Base-by-base conservation (phyloP, 495 filamentous ascomycete species). In the Jackrogersella minutella region DNA sequence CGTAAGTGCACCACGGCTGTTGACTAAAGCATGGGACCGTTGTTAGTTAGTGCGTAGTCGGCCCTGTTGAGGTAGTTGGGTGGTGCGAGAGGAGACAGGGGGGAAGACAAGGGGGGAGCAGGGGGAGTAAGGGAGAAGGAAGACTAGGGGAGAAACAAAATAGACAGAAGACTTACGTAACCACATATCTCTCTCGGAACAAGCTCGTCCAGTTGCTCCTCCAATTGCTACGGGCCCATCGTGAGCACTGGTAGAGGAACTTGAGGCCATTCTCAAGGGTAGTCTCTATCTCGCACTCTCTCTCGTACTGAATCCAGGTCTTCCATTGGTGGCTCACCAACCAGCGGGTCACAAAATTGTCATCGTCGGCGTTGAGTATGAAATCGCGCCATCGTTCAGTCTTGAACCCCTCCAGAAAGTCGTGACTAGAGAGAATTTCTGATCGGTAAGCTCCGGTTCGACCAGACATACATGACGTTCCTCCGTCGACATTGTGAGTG, bases 331-430 rank as follows among this genome's bases (percentile, higher is more conserved):
- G 67, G 30, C 70, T 73, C 28, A 89, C 85, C 57, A 84, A 74
- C 79, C 83, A 90, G 7, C 88, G 82, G 0, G 89, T 90, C 63
- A 85, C 82, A 70, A 86, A 91, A 70, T 91, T 90, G 77, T 91
- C 89, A 70, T 90, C 87, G 73, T 90, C 88, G 0, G 86, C 81
- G 56, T 86, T 86, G 17, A 90, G 76, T 4, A 68, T 54, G 13
- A 67, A 73, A 62, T 85, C 82, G 63, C 81, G 81, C 68, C 82
- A 85, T 13, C 70, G 77, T 69, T 91, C 88, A 36, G 86, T 79
- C 13, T 76, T 79, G 73, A 88, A 91, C 8, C 77, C 83, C 13
- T 79, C 56, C 3, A 81, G 51, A 68, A 84, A 87, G 9, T 75
- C 73, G 3, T 69, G 65, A 47, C 80, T 73, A 10, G 80, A 70